Evolutionary conservation across 2,329 filamentous ascomycete genomes (phyloP), one percentile per base, ranked within the genome.

Genomic region (Coleophoma eucalyptorum): DNA sequence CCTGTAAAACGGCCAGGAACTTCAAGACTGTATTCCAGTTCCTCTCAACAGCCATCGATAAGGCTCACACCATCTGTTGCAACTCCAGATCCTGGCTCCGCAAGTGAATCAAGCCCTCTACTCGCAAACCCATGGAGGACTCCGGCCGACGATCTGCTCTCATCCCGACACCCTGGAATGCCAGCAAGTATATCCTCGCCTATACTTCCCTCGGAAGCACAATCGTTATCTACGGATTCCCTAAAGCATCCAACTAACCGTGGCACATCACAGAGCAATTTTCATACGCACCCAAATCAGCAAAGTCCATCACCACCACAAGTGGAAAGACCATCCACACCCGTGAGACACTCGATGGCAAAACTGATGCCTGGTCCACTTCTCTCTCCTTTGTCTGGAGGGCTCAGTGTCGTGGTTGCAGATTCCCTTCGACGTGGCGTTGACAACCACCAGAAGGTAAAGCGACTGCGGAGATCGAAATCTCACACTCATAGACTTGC

Each of bases 341-440:
- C 68, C 8, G 69, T 65, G 19, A 72, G 75, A 43, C 72, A 74
- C 55, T 77, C 76, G 1, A 71, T 80, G 16, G 72, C 73, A 3
- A 60, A 68, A 19, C 78, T 87, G 35, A 72, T 80, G 4, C 78
- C 78, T 4, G 80, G 80, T 0, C 78, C 81, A 5, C 67, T 87
- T 4, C 74, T 83, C 2, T 78, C 78, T 31, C 81, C 84, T 0
- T 70, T 87, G 1, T 83, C 78, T 2, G 78, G 76, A 2, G 78
- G 78, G 1, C 71, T 88, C 15, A 81, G 75, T 61, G 83, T 79
- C 1, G 78, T 87, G 44, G 81, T 87, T 5, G 83, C 83, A 8
- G 83, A 87, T 55, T 77, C 81, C 19, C 70, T 86, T 21, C 76
- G 82, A n/a, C 76, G 80, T 15, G 78, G 80, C 13, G 72, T 79